Evolutionary conservation across 805 yeast genomes (phyloP).

Genomic region (Sungouiozyma ichnusensis): DNA sequence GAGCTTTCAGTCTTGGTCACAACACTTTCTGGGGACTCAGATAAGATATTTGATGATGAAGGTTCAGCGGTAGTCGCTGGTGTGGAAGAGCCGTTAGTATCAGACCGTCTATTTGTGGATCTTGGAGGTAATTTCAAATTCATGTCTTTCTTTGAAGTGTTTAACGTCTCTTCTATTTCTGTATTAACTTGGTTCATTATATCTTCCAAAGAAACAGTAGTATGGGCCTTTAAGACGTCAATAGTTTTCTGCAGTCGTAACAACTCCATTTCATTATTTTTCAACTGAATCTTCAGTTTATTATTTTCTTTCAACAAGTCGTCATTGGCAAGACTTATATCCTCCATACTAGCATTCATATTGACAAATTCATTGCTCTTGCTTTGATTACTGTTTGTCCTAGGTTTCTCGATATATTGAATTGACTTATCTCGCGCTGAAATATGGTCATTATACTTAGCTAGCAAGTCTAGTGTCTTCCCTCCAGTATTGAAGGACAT

Average conservation of each 20-base stretch:
- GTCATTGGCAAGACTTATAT: slow-evolving; percentile 19
- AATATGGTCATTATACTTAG: slow-evolving; percentile 23
- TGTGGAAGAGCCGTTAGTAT: slow-evolving; percentile 11
- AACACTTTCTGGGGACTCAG: not conserved
- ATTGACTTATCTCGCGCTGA: slow-evolving; percentile 20
- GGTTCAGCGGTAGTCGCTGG: slow-evolving; percentile 2
- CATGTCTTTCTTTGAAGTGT: slow-evolving; percentile 4
- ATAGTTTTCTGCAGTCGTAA: slow-evolving; percentile 10
- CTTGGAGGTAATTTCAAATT: slow-evolving; percentile 29
- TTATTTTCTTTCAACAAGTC: slow-evolving; percentile 25
- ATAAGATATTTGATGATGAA: not conserved
- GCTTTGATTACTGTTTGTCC: slow-evolving; percentile 1
- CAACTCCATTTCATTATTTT: slow-evolving; percentile 21
- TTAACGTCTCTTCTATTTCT: not conserved
- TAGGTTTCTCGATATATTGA: slow-evolving; percentile 18
- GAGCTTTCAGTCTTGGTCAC: not conserved
- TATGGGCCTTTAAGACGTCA: slow-evolving; percentile 6
- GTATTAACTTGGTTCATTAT: slow-evolving; percentile 3
- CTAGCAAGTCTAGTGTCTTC: slow-evolving; percentile 19
- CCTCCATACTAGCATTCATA: slow-evolving; percentile 8
- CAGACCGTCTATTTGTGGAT: slow-evolving; percentile 29
- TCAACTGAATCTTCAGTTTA: slow-evolving; percentile 16
- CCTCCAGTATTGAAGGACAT: not conserved
- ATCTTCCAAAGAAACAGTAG: slow-evolving; percentile 5
- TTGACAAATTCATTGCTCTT: slow-evolving; percentile 14